These are phyloP conservation scores for Scorias spongiosa DNA, from an alignment of 2,329 filamentous ascomycete species.

Conservation along the genomic window DNA sequence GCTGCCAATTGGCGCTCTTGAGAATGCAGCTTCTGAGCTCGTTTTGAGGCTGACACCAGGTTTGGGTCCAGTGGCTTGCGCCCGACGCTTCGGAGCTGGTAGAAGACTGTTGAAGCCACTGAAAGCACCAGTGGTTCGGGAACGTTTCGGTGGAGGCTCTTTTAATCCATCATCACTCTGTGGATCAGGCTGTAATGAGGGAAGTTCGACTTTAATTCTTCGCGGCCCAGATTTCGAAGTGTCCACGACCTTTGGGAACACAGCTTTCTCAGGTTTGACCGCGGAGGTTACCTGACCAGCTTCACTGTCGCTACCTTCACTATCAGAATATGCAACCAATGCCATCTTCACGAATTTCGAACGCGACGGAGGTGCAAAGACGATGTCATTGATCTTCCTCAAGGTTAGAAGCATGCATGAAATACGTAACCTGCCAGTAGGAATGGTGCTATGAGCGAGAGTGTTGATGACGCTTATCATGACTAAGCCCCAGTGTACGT, in stretches of 20 bases:
- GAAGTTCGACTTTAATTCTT: slow-evolving; percentile 71
- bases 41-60: slow-evolving; percentile 64
- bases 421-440: too few species aligned
- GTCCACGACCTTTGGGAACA: slow-evolving; percentile 69
- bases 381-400: too few species aligned
- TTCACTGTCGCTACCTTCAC: slow-evolving; percentile 48
- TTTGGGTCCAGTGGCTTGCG: slow-evolving; percentile 24
- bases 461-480: too few species aligned
- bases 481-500: too few species aligned
- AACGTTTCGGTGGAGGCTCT: slow-evolving; percentile 55
- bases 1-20: slow-evolving; percentile 34
- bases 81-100: slow-evolving; percentile 58
- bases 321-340: slow-evolving; percentile 73
- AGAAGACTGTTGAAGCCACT: slow-evolving; percentile 75
- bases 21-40: slow-evolving; percentile 68
- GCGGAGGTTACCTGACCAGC: slow-evolving; percentile 9
- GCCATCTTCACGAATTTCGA: slow-evolving; percentile 38
- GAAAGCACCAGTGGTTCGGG: slow-evolving; percentile 50
- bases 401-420: too few species aligned
- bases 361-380: too few species aligned
- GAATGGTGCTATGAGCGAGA: too few species aligned
- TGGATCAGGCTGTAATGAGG: slow-evolving; percentile 34
- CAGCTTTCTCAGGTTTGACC: slow-evolving; percentile 26
- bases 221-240: slow-evolving; percentile 51
- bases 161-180: slow-evolving; percentile 25